Conservation (phyloP, 768 basidiomycete genomes). For the Psilocybe cubensis region DNA sequence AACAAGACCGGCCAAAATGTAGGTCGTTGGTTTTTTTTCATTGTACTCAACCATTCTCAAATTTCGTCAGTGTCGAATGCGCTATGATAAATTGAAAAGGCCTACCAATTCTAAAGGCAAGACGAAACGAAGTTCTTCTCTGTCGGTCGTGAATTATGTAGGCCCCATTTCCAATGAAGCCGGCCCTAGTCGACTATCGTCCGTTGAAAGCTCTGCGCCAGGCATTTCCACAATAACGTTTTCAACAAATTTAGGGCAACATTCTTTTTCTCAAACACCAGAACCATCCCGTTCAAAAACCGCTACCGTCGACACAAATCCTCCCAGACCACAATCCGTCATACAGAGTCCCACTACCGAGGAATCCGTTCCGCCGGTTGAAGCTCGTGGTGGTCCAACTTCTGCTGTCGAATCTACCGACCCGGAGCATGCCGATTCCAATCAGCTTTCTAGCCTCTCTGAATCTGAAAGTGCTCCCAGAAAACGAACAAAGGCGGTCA, state of each 20-base stretch:
- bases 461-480: background rate
- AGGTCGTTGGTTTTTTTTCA: constrained; percentile 14
- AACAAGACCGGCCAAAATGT: constrained; percentile 60
- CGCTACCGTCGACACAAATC: background rate
- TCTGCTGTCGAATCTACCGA: background rate
- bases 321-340: background rate
- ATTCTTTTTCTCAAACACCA: background rate
- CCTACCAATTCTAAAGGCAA: constrained; percentile 11
- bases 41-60: constrained; percentile 1
- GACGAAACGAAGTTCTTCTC: background rate
- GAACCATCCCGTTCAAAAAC: background rate
- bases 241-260: background rate
- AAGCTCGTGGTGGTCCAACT: background rate
- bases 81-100: constrained; percentile 44
- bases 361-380: background rate
- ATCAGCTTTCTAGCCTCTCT: background rate
- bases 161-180: background rate
- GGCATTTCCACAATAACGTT: background rate
- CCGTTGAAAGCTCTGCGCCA: background rate
- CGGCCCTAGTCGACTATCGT: constrained; percentile 5
- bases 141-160: background rate
- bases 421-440: background rate
- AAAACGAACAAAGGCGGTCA: background rate
- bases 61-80: constrained; percentile 50
- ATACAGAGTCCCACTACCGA: background rate